Evolutionary conservation across 2,329 filamentous ascomycete species (phyloP), one percentile per base, ranked within the genome.

Genomic region (Ustilaginoidea virens): DNA sequence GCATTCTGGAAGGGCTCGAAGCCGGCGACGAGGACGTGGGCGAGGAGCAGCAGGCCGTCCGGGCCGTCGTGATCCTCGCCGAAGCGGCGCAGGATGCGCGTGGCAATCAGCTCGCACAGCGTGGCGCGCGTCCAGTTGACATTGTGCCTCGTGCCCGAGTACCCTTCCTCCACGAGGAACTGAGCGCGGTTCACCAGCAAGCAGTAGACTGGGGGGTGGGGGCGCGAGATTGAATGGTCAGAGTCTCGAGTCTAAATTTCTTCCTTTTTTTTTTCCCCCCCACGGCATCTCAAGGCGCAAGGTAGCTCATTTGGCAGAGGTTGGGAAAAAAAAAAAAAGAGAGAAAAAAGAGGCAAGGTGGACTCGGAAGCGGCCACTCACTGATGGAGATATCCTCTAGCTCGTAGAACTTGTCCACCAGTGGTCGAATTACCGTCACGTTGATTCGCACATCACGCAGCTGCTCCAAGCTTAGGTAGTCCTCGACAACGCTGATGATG

Each of bases 1-100:
- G 80, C 80, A 39, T 81, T 81, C 52, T 90, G 81, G 42, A 90
- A 90, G 2, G 82, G 81, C 42, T 85, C 77, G 42, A 92, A 90
- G 10, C 80, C 79, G 11, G 80, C 79, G 10, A 92, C 78, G 13
- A 90, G 66, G 18, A 90, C 77, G 40, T 86, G 80, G 5, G 81
- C 73, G 5, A 90, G 62, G 14, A 82, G 58, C 4, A 90, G 58
- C 9, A 90, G 62, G 1, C 80, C 80, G 16, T 74, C 63, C 1
- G 72, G 61, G 5, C 78, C 80, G 10, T 73, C 68, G 33, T 80
- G 73, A 40, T 85, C 75, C 53, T 90, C 81, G 40, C 80, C 76
- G 43, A 81, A 85, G 29, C 79, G 74, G 20, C 82, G 66, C 30
- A 90, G 56, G 25, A 92, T 76, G 34, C 81, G 74, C 33, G 73